Base-by-base conservation (phyloP, 2,329 filamentous ascomycete genomes). In the Sporothrix curviconia region DNA sequence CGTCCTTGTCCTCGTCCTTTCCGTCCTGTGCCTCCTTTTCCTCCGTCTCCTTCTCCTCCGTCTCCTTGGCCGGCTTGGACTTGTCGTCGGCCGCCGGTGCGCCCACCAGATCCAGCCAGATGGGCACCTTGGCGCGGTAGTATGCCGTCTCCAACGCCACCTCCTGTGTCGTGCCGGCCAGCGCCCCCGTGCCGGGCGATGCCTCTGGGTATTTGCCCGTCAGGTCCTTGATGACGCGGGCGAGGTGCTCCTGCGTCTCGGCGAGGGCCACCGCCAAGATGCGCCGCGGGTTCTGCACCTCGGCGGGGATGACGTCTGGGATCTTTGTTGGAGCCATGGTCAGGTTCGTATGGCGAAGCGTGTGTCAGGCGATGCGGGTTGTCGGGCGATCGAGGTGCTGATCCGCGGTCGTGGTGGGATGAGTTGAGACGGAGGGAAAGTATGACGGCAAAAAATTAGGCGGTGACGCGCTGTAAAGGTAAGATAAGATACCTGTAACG, bases 71-170 rank as follows among this genome's bases (percentile, higher is more conserved):
- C 5, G 36, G 30, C 3, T 44, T 22, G 39, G 17, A 15, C 12
- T 37, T 12, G 7, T 3, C 17, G 6, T 50, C 46, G 1, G 2
- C 39, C n/a, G 15, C 56, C 9, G 28, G 14, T 14, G 25, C 54
- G 4, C 74, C 71, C 6, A 73, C 53, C 12, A 63, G 32, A 65
- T 88, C 85, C n/a, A 87, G 74, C 85, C 85, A 88, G 62, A 87
- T 74, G 43, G 84, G 83, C 3, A 87, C 73, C 0, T 74, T 74
- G 55, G 82, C 77, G 24, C 70, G 76, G 72, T 87, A 87, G 72
- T 87, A 87, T 14, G 73, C 64, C 19, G 83, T 87, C 60, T 75
- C 74, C 56, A 87, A 70, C 8, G 70, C 59, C 32, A 84, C 75
- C 43, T 71, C 67, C 64, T 86, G 84, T 15, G 83, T 83, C 34